A percentile compares a stretch with the other conserved stretches of the same genome.
Conservation (phyloP, 495 filamentous ascomycete genomes). For the Podospora anserina region DNA sequence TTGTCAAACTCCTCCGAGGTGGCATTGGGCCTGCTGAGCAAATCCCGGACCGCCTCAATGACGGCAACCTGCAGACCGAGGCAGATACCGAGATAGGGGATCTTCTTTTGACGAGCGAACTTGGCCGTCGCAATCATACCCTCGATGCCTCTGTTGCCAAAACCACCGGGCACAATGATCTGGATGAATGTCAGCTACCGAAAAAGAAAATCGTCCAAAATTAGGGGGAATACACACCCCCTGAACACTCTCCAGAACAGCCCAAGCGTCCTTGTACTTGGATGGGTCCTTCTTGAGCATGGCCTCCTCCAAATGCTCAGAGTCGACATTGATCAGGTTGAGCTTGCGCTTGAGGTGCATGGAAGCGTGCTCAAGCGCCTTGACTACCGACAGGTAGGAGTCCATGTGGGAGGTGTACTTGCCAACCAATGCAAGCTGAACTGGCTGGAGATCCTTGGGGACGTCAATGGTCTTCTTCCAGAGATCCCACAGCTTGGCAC, state of each 20-base stretch:
- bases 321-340: slow-evolving; percentile 77
- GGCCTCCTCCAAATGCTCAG: slow-evolving; percentile 71
- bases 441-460: slow-evolving; percentile 49
- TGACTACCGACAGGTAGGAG: slow-evolving; percentile 72
- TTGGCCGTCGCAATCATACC: slow-evolving; percentile 84
- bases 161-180: slow-evolving; percentile 70
- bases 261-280: slow-evolving; percentile 87
- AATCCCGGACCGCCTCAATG: slow-evolving; percentile 78
- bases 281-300: slow-evolving; percentile 57
- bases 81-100: slow-evolving; percentile 87
- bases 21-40: slow-evolving; percentile 60
- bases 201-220: neutral
- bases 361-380: slow-evolving; percentile 83
- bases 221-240: slow-evolving; percentile 10
- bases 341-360: slow-evolving; percentile 84
- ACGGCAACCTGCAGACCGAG: slow-evolving; percentile 94
- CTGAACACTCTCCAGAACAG: slow-evolving; percentile 48
- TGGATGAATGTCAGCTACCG: neutral
- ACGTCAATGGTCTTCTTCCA: slow-evolving; percentile 67
- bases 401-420: slow-evolving; percentile 86
- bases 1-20: slow-evolving; percentile 65
- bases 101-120: slow-evolving; percentile 78
- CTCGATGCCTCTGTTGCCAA: slow-evolving; percentile 74
- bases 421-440: slow-evolving; percentile 84
- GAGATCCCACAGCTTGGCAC: slow-evolving; percentile 62